These are phyloP conservation scores for Auricularia heimuer DNA, from an alignment of 768 basidiomycete genomes.

Conservation along the genomic window DNA sequence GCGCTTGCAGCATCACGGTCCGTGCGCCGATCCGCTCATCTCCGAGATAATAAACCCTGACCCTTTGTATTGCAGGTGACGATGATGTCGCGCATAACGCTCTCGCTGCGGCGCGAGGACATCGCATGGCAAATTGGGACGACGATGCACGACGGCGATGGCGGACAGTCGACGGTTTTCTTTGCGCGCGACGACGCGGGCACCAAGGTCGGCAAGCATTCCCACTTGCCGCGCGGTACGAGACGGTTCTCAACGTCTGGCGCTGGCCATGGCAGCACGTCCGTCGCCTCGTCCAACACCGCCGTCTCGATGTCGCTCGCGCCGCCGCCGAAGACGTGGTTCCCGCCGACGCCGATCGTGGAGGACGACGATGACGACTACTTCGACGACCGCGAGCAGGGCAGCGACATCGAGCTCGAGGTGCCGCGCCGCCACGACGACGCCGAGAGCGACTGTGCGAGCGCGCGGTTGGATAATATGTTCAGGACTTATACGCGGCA, in stretches of 20 bases:
- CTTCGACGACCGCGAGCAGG: neutral
- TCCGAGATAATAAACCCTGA: neutral
- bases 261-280: neutral
- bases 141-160: neutral
- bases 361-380: neutral
- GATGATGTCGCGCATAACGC: conserved; percentile 62
- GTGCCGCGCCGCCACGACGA: neutral
- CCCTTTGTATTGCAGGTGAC: conserved; percentile 30
- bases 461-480: neutral
- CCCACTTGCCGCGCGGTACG: neutral
- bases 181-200: neutral
- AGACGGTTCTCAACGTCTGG: neutral
- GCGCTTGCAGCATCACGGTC: neutral
- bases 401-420: neutral
- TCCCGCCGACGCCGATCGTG: neutral
- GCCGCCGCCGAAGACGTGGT: neutral
- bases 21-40: neutral
- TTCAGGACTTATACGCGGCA: neutral
- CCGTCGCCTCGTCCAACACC: neutral
- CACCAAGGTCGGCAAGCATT: neutral
- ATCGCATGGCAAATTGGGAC: neutral
- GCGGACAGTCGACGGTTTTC: neutral
- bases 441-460: neutral
- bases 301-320: neutral
- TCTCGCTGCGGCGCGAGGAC: conserved; percentile 14